Evolutionary conservation across 768 basidiomycete genomes (phyloP), one percentile per base, ranked within the genome.

Genomic region (Suillus bovinus): DNA sequence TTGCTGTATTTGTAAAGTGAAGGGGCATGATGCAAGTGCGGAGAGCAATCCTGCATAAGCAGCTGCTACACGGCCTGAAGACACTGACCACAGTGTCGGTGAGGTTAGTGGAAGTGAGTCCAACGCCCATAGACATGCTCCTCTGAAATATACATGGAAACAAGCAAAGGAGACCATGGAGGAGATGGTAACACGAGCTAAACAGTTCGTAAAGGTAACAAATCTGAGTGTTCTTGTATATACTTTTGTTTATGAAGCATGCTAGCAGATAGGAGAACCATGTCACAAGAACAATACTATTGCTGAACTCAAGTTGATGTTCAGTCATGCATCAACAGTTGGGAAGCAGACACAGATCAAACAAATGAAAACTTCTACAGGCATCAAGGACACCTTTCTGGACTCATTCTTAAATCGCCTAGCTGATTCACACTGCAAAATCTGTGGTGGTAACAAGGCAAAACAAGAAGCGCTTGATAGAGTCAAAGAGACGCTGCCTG

Each of bases 1-100:
- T 29, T 74, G 72, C 59, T 57, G 64, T 4, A n/a, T 62, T 13
- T 74, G 71, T 59, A 31, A 54, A 22, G 50, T 61, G 7, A 61
- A 61, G 22, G 60, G 7, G n/a, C 38, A 44, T 27, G 29, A 61
- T 10, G 11, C 27, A 34, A 22, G 63, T 58, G 33, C 6, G 4
- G 16, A 54, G 22, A 46, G 22, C 11, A 46, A 46, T 4, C 5
- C 5, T 22, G 4, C 0, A 14, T 6, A 7, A 46, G 44, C 22
- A 13, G 22, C 22, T 14, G 44, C 44, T 24, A 13, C 13, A 1
- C 44, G 24, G 0, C 1, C 44, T 24, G 44, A 24, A 46, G 44
- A 46, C 0, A 24, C 22, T 24, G 22, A 46, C 22, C 11, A 24
- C 13, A 27, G 46, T 3, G 6, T 47, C 0, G 42, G 42, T 13